These are phyloP conservation scores for Boletales sp. DNA, from an alignment of 768 basidiomycete species.

Conservation along the genomic window DNA sequence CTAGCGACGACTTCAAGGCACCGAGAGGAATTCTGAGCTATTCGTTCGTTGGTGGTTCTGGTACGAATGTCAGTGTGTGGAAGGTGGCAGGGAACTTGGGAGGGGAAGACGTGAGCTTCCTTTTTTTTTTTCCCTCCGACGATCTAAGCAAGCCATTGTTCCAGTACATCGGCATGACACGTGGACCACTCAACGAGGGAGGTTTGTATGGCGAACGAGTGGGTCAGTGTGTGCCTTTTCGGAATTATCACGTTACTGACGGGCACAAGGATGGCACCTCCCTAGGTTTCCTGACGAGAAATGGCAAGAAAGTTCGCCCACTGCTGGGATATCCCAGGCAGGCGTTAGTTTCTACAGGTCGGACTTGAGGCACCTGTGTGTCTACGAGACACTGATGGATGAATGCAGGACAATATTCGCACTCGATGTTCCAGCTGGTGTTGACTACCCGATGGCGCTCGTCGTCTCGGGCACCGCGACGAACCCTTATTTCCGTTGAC, in stretches of 20 bases:
- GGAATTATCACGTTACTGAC: slow-evolving; percentile 3
- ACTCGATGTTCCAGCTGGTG: slow-evolving; percentile 40
- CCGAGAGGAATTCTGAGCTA: slow-evolving; percentile 49
- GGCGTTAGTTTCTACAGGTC: slow-evolving; percentile 50
- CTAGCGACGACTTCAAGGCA: slow-evolving; percentile 42
- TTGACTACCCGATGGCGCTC: slow-evolving; percentile 48
- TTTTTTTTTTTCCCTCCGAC: background rate
- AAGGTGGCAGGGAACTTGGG: slow-evolving; percentile 50
- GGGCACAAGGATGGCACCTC: slow-evolving; percentile 46
- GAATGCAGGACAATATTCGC: slow-evolving; percentile 32
- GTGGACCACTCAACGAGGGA: slow-evolving; percentile 60
- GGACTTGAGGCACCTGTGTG: background rate
- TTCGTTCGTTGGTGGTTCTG: slow-evolving; percentile 38
- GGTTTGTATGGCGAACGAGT: slow-evolving; percentile 54
- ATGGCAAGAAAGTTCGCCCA: slow-evolving; percentile 44
- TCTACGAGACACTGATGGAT: background rate
- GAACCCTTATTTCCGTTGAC: slow-evolving; percentile 41
- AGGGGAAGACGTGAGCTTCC: slow-evolving; percentile 38
- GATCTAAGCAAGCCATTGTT: background rate
- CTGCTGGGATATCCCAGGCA: slow-evolving; percentile 37
- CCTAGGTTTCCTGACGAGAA: slow-evolving; percentile 48
- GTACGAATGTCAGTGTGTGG: slow-evolving; percentile 40
- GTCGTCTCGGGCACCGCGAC: slow-evolving; percentile 42
- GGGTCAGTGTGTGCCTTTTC: slow-evolving; percentile 17
- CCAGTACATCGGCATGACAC: slow-evolving; percentile 45